A percentile compares a stretch with the other conserved stretches of the same genome.
Conservation (phyloP, 441 rosid genomes). For the Manihot esculenta region DNA sequence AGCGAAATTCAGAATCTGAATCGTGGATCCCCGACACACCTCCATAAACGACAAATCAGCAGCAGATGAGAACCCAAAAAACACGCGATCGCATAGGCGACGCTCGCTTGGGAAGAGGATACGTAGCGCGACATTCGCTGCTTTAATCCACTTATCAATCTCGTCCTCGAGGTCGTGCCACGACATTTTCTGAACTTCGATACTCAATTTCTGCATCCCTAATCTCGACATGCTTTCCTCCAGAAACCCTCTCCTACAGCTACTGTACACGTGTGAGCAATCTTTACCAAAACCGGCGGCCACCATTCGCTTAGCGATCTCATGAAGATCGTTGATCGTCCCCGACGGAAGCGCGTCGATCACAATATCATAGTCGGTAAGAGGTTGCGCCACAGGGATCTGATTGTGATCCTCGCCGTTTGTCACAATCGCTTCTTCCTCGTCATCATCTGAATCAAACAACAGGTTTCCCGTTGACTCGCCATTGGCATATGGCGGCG, state of each 20-base stretch:
- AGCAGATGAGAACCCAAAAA: slow-evolving; percentile 63
- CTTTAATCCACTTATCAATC: slow-evolving; percentile 88
- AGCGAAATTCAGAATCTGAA: slow-evolving; percentile 75
- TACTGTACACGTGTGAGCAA: slow-evolving; percentile 80
- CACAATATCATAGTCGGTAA: slow-evolving; percentile 67
- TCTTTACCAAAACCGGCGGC: slow-evolving; percentile 70
- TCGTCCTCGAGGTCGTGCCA: slow-evolving; percentile 86
- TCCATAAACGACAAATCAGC: slow-evolving; percentile 91
- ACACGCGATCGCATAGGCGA: slow-evolving; percentile 84
- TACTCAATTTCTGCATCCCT: slow-evolving; percentile 78
- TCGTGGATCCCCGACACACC: slow-evolving; percentile 72
- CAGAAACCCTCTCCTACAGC: slow-evolving; percentile 75
- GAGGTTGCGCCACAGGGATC: slow-evolving; percentile 82
- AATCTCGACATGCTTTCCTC: slow-evolving; percentile 87
- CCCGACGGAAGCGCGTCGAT: slow-evolving; percentile 89
- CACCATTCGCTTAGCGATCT: slow-evolving; percentile 88
- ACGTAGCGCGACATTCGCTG: slow-evolving; percentile 65
- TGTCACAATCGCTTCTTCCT: slow-evolving; percentile 35
- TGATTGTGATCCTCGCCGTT: slow-evolving; percentile 34
- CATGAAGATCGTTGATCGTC: slow-evolving; percentile 74
- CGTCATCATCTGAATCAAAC: slow-evolving; percentile 52
- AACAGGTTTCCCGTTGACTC: slow-evolving; percentile 37
- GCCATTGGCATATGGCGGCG: slow-evolving; percentile 25
- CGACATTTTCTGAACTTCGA: slow-evolving; percentile 71
- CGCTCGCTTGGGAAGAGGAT: slow-evolving; percentile 92